These are phyloP conservation scores for Athelia sp. DNA, from an alignment of 1,284 basidiomycete species.

Conservation along the genomic window DNA sequence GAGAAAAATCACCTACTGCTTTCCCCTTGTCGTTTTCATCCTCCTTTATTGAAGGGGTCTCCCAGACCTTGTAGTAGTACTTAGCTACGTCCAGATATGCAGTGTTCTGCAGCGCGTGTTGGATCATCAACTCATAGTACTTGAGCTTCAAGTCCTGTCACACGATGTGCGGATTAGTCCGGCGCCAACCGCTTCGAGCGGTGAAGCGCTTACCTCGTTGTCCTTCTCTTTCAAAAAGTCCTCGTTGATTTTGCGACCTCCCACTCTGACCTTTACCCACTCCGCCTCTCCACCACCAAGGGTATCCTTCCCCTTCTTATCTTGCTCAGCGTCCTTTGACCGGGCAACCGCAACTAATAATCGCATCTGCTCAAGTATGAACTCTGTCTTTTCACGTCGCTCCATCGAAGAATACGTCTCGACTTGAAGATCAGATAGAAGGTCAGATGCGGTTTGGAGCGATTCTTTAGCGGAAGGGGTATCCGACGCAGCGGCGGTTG, in stretches of 20 bases:
- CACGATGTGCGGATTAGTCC: no score
- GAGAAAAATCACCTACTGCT: slow-evolving; percentile 45
- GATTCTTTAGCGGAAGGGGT: slow-evolving; percentile 54
- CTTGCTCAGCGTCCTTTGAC: slow-evolving; percentile 58
- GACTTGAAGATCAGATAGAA: slow-evolving; percentile 93
- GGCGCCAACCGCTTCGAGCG: no score
- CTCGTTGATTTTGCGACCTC: slow-evolving; percentile 92
- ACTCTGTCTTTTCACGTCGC: slow-evolving; percentile 95
- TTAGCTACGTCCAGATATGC: slow-evolving; percentile 93
- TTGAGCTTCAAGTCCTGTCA: slow-evolving; percentile 89
- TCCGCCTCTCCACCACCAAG: slow-evolving; percentile 73
- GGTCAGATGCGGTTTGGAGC: slow-evolving; percentile 79
- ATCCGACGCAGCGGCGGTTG: slow-evolving; percentile 31
- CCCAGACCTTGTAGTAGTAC: slow-evolving; percentile 95
- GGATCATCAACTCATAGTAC: slow-evolving; percentile 95
- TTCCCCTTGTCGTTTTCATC: slow-evolving; percentile 72
- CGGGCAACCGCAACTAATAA: slow-evolving; percentile 71
- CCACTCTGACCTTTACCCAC: slow-evolving; percentile 90
- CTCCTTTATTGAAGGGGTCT: slow-evolving; percentile 87
- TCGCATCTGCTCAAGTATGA: slow-evolving; percentile 98
- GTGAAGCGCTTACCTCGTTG: slow-evolving; percentile 59
- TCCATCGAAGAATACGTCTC: slow-evolving; percentile 99
- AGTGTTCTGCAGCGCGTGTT: slow-evolving; percentile 81
- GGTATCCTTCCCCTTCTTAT: slow-evolving; percentile 52
- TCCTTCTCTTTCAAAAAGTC: slow-evolving; percentile 87